These are phyloP conservation scores for Globisporangium heterothallicum DNA, from an alignment of 352 stramenopile species.

Conservation along the genomic window DNA sequence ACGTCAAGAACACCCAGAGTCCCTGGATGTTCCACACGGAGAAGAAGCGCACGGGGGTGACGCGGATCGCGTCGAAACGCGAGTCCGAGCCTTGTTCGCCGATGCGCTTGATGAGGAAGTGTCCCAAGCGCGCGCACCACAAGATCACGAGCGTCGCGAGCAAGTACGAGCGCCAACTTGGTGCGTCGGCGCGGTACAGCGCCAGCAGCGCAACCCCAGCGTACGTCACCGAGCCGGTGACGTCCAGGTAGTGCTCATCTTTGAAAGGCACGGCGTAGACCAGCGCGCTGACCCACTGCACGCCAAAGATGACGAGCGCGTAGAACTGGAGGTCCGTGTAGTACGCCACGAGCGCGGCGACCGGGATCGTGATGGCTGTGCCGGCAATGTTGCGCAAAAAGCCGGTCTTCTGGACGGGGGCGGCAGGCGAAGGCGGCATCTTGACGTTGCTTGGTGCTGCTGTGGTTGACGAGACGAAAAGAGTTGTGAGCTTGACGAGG, in stretches of 20 bases:
- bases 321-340: conserved; percentile 38
- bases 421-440: no score
- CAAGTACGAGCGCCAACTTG: conserved; percentile 43
- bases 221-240: conserved; percentile 68
- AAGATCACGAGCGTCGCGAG: conserved; percentile 55
- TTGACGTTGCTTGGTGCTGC: no score
- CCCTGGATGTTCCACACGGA: conserved; percentile 73
- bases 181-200: conserved; percentile 21
- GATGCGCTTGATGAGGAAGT: conserved; percentile 70
- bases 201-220: conserved; percentile 39
- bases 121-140: conserved; percentile 66
- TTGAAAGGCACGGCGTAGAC: conserved; percentile 56
- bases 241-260: conserved; percentile 71
- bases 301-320: conserved; percentile 38
- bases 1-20: conserved; percentile 73
- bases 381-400: conserved; percentile 40
- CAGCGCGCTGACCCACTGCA: conserved; percentile 56
- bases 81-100: conserved; percentile 49
- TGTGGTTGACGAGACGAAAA: no score
- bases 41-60: conserved; percentile 60
- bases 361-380: conserved; percentile 27
- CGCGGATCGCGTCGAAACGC: conserved; percentile 65
- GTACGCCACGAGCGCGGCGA: conserved; percentile 31
- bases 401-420: conserved; percentile 17
- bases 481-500: no score